These are phyloP conservation scores for Mucor sp. DNA, from an alignment of 371 early-diverging fungal species.

Conservation along the genomic window DNA sequence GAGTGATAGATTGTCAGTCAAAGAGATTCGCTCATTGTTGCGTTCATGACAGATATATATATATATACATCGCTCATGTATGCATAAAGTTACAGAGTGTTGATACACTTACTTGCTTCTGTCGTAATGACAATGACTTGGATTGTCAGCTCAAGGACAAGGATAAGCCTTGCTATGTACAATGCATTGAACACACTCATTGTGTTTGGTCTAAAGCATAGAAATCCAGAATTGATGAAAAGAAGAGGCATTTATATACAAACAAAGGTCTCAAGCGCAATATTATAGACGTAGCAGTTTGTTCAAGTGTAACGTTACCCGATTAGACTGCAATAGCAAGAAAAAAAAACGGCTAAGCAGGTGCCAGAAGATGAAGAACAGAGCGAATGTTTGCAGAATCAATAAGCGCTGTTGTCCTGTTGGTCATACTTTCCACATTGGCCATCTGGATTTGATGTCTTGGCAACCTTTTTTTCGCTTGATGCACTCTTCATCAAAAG, in stretches of 20 bases:
- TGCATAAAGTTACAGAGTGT: too few relatives aligned
- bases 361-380: neutral
- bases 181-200: neutral
- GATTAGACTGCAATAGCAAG: neutral
- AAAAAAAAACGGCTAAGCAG: neutral
- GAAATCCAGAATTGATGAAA: neutral
- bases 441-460: neutral
- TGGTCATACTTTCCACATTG: neutral
- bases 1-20: neutral
- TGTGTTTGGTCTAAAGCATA: neutral
- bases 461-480: neutral
- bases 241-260: conserved; percentile 1
- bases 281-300: neutral
- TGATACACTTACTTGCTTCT: conserved; percentile 5
- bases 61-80: too few relatives aligned
- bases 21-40: too few relatives aligned
- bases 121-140: neutral
- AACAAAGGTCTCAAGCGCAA: neutral
- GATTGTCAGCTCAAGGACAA: neutral
- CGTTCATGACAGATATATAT: too few relatives aligned
- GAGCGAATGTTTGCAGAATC: neutral
- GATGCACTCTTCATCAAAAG: neutral
- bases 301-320: neutral
- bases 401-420: neutral
- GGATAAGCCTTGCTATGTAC: neutral